These are phyloP conservation scores for Globisporangium recalcitrans DNA, from an alignment of 352 stramenopile genomes.

Conservation along the genomic window DNA sequence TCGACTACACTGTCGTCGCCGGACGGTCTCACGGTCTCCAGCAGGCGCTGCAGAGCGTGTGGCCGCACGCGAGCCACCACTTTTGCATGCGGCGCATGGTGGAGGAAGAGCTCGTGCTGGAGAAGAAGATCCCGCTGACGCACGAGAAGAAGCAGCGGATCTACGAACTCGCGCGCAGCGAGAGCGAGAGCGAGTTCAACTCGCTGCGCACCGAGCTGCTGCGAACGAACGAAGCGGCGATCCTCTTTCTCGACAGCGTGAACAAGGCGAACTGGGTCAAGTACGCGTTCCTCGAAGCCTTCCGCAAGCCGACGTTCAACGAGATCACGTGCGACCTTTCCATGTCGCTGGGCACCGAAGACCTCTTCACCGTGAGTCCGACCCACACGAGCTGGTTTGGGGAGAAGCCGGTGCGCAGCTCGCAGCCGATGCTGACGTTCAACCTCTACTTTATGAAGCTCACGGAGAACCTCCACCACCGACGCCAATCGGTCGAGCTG, in stretches of 20 bases:
- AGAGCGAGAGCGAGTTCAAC: constrained; percentile 70
- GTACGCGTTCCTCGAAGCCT: constrained; percentile 66
- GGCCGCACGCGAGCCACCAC: constrained; percentile 57
- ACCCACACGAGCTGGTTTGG: constrained; percentile 57
- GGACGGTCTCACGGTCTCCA: constrained; percentile 50
- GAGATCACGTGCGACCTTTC: constrained; percentile 63
- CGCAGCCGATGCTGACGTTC: constrained; percentile 58
- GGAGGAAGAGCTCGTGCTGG: constrained; percentile 57
- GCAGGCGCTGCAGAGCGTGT: constrained; percentile 41
- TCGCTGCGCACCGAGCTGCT: constrained; percentile 44
- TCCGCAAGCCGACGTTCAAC: constrained; percentile 65
- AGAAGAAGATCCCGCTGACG: constrained; percentile 58
- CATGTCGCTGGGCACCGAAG: constrained; percentile 34
- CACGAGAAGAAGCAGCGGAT: constrained; percentile 63
- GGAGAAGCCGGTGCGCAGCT: constrained; percentile 49
- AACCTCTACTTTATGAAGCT: constrained; percentile 73
- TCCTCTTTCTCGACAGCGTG: constrained; percentile 55
- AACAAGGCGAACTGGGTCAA: constrained; percentile 65
- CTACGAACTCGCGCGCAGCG: constrained; percentile 60
- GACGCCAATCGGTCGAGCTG: constrained; percentile 47
- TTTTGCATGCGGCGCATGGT: constrained; percentile 70
- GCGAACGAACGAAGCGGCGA: constrained; percentile 43
- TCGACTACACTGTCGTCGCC: constrained; percentile 66
- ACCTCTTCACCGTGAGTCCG: constrained; percentile 33
- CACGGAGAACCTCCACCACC: constrained; percentile 63